Base-by-base conservation (phyloP, 2,329 filamentous ascomycete species). In the Chaetomiaceae sp. region DNA sequence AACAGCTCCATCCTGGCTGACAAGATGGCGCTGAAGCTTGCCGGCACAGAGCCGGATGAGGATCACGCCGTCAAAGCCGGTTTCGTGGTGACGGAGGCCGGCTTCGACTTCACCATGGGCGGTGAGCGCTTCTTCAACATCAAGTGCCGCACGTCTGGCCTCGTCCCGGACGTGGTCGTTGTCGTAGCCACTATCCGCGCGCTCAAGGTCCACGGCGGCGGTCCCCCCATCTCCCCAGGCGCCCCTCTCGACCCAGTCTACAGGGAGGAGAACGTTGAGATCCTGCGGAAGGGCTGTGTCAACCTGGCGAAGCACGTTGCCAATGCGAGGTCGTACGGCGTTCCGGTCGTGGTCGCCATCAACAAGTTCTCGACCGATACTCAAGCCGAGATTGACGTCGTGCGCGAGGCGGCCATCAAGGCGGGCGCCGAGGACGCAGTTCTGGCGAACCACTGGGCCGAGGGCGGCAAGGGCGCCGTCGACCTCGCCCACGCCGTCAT, bases 81-180 rank as follows among this genome's bases (percentile, higher is more conserved):
- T 9, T 97, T 93, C 60, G 91, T 96, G 18, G 83, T 98, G 30
- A 98, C 93, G 2, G 93, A 98, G 68, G 91, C 93, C 43, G 93
- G 93, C 9, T 98, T 98, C 67, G 93, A 98, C 69, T 98, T 98
- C 71, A 97, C 93, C 60, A 98, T 98, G 93, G 93, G 93, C 55
- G 93, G 93, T 53, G 93, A 98, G 76, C 86, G 93, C 42, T 98
- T 98, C 78, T 97, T 98, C 81, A 97, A 98, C 74, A 97, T 98
- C 76, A 98, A 98, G 77, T 97, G 93, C 72, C 86, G 93, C 50
- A 86, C 89, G 9, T 96, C 91, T 6, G 91, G 91, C 19, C 83
- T 98, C 37, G 81, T 88, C 2, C 93, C 93, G 2, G 93, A 98
- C 61, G 88, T 89, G 1, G 90, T 95, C 6, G 88, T 98, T 36